phyloP scores from a whole-genome alignment of 1,284 basidiomycete species.

The Naganishia albida region DNA sequence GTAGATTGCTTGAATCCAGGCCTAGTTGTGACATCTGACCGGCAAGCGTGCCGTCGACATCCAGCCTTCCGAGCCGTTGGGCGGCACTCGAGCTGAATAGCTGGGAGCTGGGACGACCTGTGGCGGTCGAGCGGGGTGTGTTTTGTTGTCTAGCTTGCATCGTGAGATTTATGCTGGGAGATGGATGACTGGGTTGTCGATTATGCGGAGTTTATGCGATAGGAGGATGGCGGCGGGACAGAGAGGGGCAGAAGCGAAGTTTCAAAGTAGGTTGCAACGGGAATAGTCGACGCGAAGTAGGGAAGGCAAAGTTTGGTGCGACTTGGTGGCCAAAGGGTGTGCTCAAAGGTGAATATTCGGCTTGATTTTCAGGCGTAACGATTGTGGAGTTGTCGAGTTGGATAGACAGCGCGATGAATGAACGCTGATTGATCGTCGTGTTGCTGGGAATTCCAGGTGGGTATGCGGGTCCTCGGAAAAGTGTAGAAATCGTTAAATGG shows the following conservation, averaged over 20 bases:
- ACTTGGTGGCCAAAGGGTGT: neutral
- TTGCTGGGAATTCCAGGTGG: neutral
- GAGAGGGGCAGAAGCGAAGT: neutral
- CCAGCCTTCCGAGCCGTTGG: neutral
- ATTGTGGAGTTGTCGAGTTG: neutral
- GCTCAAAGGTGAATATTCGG: neutral
- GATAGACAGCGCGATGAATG: no score
- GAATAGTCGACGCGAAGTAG: neutral
- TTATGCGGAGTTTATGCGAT: neutral
- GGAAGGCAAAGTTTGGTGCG: neutral
- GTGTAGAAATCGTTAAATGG: no score
- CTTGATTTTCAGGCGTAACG: neutral
- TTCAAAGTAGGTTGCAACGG: conserved; percentile 3
- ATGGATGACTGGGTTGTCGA: neutral
- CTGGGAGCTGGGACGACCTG: neutral
- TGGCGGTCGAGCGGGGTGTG: neutral
- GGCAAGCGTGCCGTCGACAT: neutral
- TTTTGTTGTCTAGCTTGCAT: conserved; percentile 15
- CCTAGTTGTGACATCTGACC: conserved; percentile 13
- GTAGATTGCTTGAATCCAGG: conserved; percentile 1
- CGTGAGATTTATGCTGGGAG: neutral
- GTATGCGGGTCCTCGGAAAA: neutral
- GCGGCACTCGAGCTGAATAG: neutral
- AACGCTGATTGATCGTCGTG: neutral
- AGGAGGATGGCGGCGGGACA: neutral